Evolutionary conservation across 129 eudicot genomes (phyloP), one percentile per base, ranked within the genome.

Genomic region (Flaveria ramosissima): DNA sequence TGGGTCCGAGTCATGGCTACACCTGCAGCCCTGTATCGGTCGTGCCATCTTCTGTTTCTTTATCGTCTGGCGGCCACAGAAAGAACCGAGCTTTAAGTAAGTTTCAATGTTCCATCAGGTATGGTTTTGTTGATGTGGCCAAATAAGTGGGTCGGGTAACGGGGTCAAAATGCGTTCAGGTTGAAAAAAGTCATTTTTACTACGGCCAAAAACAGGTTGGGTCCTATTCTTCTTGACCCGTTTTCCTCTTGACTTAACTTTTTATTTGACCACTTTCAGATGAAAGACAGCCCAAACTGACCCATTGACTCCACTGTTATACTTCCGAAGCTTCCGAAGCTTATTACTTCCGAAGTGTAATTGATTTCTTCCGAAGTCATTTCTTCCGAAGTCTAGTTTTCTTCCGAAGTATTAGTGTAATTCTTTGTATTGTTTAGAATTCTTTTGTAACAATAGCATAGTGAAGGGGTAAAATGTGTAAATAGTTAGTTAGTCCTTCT

Each of bases 31-130:
- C 82, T 47, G 84, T 84, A 14, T 75, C 65, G 9, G 42, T 71
- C 14, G 86, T 84, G 46, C 77, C 78, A 23, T 74, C 86, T 77
- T 71, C 84, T 8, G 70, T 76, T 61, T 82, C 77, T 41, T 74
- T 79, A 6, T 59, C 86, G 45, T 57, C 80, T 71, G 85, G 77
- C 76, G 76, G 85, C 6, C 73, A 72, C 13, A 66, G 86, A 76
- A 81, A 59, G 73, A 78, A 75, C 2, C 77, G 73, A 12, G 88
- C 86, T 48, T 60, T 82, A 73, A 84, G 91, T 84, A 87, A 78
- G 85, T 84, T 71, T 36, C 50, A 47, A 5, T 23, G 42, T 41
- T 73, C 15, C 77, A 19, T 39, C 5, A 45, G 7, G 6, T 2
- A 43, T 62, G n/a, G 56, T 21, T 70, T 47, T 50, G 26, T 47